Evolutionary conservation across 1,139 yeast genomes (phyloP), one percentile per base, ranked within the genome.

Genomic region (Taiozyma onychis): DNA sequence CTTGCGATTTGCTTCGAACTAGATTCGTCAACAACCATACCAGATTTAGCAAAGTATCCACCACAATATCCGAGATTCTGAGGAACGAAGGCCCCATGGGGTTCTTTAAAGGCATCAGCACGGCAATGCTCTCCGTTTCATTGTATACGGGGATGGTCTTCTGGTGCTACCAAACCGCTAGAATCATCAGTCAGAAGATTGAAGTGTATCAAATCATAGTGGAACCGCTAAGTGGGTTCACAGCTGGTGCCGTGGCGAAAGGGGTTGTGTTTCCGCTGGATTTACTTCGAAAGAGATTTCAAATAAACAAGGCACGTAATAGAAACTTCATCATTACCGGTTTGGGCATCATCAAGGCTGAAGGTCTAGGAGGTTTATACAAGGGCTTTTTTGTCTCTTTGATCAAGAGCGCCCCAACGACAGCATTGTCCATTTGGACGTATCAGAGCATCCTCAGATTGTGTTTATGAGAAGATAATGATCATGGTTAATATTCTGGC

Each of bases 1-100:
- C 99, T 0, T 82, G 89, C 61, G 99, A 93, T 66, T 74, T 90
- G 32, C 68, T 93, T 44, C 71, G 99, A 47, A 93, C 99, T 0
- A 71, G 96, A 48, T 75, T 90, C 50, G 96, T 90, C 8, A 41
- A 50, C 1, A 86, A 87, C 4, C 79, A 80, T 59, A 65, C 68
- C 39, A 61, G 71, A 11, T 76, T 83, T 55, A 61, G 70, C 44
- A 77, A 84, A 2, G 69, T 85, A 63, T 51, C 66, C 1, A 56
- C 63, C 0, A 76, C 84, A 2, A 65, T 80, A 1, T 52, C 50
- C 7, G 61, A 65, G 0, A 83, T 88, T 3, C 63, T 72, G 57
- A 45, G 49, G 3, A 54, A 64, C 0, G 86, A 83, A 39, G 90
- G 90, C 0, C 3, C 72, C 0, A 44, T 47, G 3, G 95, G 91